A percentile compares a stretch with the other conserved stretches of the same genome.
Conservation (phyloP, 805 yeast species). For the Diddensiella transvaalensis region DNA sequence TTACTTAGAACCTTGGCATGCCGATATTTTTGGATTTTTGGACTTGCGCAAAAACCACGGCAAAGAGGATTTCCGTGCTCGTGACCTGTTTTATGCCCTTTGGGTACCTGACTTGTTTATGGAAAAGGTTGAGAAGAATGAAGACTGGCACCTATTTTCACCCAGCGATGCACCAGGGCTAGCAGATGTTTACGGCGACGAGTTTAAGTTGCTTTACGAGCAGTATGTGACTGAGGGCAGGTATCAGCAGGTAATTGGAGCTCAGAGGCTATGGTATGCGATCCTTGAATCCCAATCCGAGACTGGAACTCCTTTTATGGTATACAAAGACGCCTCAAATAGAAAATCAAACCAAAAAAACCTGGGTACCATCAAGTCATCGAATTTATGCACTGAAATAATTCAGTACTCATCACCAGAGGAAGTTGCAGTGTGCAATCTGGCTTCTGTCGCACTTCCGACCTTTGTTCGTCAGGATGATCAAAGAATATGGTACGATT, state of each 20-base stretch:
- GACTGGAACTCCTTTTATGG: slow-evolving; percentile 93
- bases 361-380: slow-evolving; percentile 86
- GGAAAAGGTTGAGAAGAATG: slow-evolving; percentile 78
- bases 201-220: slow-evolving; percentile 67
- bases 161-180: slow-evolving; percentile 88
- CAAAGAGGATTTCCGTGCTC: slow-evolving; percentile 87
- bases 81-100: slow-evolving; percentile 87
- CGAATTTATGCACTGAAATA: slow-evolving; percentile 92
- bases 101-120: slow-evolving; percentile 96
- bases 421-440: slow-evolving; percentile 93
- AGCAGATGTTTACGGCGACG: slow-evolving; percentile 77
- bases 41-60: slow-evolving; percentile 92
- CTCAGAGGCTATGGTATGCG: slow-evolving; percentile 88
- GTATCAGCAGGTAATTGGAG: slow-evolving; percentile 63
- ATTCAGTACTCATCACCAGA: slow-evolving; percentile 89
- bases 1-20: slow-evolving; percentile 96
- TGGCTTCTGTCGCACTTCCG: slow-evolving; percentile 89
- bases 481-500: slow-evolving; percentile 59
- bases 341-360: slow-evolving; percentile 85
- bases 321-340: slow-evolving; percentile 91
- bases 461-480: slow-evolving; percentile 54
- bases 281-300: slow-evolving; percentile 91
- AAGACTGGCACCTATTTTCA: slow-evolving; percentile 85
- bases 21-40: slow-evolving; percentile 81
- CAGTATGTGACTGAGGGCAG: slow-evolving; percentile 69